phyloP scores from a whole-genome alignment of 2,329 filamentous ascomycete species.

The Diaporthe capsici region DNA sequence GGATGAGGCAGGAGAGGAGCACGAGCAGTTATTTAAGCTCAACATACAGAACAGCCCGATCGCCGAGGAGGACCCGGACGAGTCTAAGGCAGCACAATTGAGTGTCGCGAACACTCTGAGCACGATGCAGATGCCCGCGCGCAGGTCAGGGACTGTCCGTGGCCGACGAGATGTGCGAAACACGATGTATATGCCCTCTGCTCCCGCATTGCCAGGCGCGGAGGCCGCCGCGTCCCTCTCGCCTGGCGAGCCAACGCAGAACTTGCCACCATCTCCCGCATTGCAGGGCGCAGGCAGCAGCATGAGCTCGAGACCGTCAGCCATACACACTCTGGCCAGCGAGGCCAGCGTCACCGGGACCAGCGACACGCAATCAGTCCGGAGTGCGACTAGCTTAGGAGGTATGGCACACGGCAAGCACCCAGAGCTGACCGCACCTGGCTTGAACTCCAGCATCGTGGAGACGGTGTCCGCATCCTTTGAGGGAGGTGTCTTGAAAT shows the following conservation, averaged over 20 bases:
- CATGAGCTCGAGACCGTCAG: constrained; percentile 57
- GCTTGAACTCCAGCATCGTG: constrained; percentile 89
- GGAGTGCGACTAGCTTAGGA: constrained; percentile 86
- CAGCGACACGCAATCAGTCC: constrained; percentile 92
- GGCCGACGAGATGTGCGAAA: constrained; percentile 93
- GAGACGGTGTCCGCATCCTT: constrained; percentile 92
- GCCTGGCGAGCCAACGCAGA: constrained; percentile 43
- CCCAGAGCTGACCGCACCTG: constrained; percentile 83
- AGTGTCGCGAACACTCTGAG: constrained; percentile 82
- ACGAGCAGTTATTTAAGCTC: constrained; percentile 81
- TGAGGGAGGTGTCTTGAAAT: constrained; percentile 78
- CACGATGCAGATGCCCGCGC: constrained; percentile 72
- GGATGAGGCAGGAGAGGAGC: constrained; percentile 59
- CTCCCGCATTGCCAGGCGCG: background rate
- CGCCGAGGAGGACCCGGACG: constrained; percentile 81
- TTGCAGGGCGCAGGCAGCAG: constrained; percentile 50
- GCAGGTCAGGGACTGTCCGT: constrained; percentile 82
- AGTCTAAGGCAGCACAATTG: constrained; percentile 79
- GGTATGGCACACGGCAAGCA: constrained; percentile 80
- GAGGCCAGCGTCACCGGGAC: constrained; percentile 70
- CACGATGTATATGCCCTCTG: constrained; percentile 82
- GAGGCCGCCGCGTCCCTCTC: constrained; percentile 38
- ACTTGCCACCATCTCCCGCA: constrained; percentile 54
- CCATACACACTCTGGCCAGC: constrained; percentile 71
- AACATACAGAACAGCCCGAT: constrained; percentile 85